A percentile compares a stretch with the other conserved stretches of the same genome.
Conservation (phyloP, 129 eudicot species). For the Chrysanthemum lavandulifolium region DNA sequence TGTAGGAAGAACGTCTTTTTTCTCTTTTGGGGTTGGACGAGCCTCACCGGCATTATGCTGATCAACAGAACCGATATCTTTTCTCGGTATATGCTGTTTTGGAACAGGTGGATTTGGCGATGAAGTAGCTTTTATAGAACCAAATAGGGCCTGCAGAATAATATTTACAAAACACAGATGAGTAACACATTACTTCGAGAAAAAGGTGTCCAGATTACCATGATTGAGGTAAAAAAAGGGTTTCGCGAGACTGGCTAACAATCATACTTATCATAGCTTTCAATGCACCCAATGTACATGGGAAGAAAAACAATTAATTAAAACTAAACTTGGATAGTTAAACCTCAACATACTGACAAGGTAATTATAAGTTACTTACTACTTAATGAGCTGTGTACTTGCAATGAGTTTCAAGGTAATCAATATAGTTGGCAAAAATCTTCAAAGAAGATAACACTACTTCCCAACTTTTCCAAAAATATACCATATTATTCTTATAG, state of each 20-base stretch:
- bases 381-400: no score
- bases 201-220: not conserved
- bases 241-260: not conserved
- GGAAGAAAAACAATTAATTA: no score
- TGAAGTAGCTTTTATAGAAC: constrained; percentile 44
- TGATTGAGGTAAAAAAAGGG: not conserved
- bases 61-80: constrained; percentile 37
- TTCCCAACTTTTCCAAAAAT: no score
- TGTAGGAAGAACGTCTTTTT: constrained; percentile 46
- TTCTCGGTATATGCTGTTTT: constrained; percentile 57
- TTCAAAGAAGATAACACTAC: no score
- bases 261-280: constrained; percentile 4
- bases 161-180: constrained; percentile 4
- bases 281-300: not conserved
- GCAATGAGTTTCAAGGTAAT: no score
- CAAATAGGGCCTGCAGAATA: constrained; percentile 59
- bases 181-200: not conserved
- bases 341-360: no score
- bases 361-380: no score
- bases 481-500: no score
- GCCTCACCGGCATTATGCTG: constrained; percentile 45
- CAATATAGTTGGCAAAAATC: no score
- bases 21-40: constrained; percentile 42
- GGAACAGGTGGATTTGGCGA: constrained; percentile 47
- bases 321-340: no score